Base-by-base conservation (phyloP, 257 asterid genomes). In the Solanum acaule region DNA sequence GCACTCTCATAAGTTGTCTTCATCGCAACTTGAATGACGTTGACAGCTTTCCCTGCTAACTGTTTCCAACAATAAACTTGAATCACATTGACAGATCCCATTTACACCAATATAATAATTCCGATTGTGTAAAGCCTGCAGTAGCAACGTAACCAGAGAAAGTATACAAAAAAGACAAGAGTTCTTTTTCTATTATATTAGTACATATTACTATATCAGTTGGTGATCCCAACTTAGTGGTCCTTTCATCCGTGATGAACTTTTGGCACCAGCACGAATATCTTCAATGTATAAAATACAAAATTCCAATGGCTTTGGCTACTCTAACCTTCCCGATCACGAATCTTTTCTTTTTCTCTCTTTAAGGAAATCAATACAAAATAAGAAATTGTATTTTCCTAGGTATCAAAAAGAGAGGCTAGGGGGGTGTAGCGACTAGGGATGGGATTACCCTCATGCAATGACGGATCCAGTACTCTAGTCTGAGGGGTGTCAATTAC, bases 11-110 rank as follows among this genome's bases (percentile, higher is more conserved):
- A 88, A 14, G 96, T 94, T 37, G 95, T 93, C 52, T 90, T 94
- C 29, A 94, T 92, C 52, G 91, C 95, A 87, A 90, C 94, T 87
- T 93, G 95, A 40, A 95, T 75, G 87, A 92, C 18, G 88, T 92
- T 88, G 31, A 89, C 93, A 5, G 92, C 97, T 90, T 91, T 93
- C 25, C 99, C 98, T 37, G 97, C 93, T 35, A 95, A 93, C 98
- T 96, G 94, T 91, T 90, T 52, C 23, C 11, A 35, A 31, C 86
- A 84, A 68, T n/a, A n/a, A n/a, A n/a, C n/a, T n/a, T n/a, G 2
- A 14, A 44, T 6, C 42, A 46, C 8, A 38, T 27, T 4, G 35
- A 8, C 13, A 42, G 25, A 13, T 78, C 37, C 23, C 25, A 79
- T 44, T 44, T 79, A 44, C 25, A 79, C 0, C 38, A 8, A 42